A percentile compares a stretch with the other conserved stretches of the same genome.
Evolutionary conservation across 805 yeast species (phyloP).

Genomic region (Millerozyma acaciae): DNA sequence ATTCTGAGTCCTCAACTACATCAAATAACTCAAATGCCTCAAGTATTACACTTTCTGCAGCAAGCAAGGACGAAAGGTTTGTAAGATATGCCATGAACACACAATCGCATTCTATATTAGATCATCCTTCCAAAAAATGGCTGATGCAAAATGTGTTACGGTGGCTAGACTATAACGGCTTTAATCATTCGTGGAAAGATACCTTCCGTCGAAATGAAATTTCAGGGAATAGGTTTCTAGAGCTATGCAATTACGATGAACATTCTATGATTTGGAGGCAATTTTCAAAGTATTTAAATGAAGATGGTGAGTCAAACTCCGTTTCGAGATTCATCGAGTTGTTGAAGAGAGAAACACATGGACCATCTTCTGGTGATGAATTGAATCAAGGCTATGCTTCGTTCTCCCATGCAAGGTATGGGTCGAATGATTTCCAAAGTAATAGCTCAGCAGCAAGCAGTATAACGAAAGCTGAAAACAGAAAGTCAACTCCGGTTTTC

Average conservation of each 20-base stretch:
- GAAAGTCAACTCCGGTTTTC: conserved; percentile 31
- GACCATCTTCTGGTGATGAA: conserved; percentile 10
- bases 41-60: conserved; percentile 11
- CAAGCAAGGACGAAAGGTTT: conserved; percentile 36
- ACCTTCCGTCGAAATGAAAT: conserved; percentile 57
- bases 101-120: conserved; percentile 16
- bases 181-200: conserved; percentile 71
- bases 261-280: conserved; percentile 45
- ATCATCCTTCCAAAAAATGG: conserved; percentile 61
- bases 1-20: conserved; percentile 32
- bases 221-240: conserved; percentile 60
- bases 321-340: conserved; percentile 42
- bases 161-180: conserved; percentile 69
- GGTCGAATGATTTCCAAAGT: too few relatives aligned
- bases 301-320: conserved; percentile 48
- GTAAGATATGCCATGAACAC: conserved; percentile 41
- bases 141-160: conserved; percentile 56
- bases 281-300: conserved; percentile 25
- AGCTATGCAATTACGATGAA: conserved; percentile 61
- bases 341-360: conserved; percentile 7
- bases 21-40: conserved; percentile 30
- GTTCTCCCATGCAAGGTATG: too few relatives aligned
- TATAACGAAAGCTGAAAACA: conserved; percentile 21
- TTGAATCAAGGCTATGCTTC: too few relatives aligned
- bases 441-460: conserved; percentile 2